These are phyloP conservation scores for Stephanodiscus minutulus DNA, from an alignment of 108 stramenopile species.

Conservation along the genomic window DNA sequence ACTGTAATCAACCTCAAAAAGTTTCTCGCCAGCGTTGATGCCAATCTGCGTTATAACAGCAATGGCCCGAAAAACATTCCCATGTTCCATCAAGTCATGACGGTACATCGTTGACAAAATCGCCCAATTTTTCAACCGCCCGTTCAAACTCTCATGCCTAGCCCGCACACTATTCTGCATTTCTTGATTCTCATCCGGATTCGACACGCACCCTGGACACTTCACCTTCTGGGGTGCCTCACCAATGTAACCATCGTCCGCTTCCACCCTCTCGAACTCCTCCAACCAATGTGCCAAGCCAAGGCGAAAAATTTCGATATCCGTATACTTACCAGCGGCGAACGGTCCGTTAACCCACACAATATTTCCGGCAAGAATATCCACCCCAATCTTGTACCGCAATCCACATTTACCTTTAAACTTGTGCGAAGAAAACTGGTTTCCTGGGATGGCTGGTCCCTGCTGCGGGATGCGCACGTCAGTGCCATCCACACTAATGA, in stretches of 20 bases:
- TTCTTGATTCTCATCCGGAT: slow-evolving; percentile 1
- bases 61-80: slow-evolving; percentile 14
- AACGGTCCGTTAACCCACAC: slow-evolving; percentile 26
- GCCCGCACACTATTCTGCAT: slow-evolving; percentile 11
- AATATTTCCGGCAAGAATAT: slow-evolving; percentile 25
- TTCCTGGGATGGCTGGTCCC: not conserved
- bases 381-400: slow-evolving; percentile 40
- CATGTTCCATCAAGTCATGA: slow-evolving; percentile 16
- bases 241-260: slow-evolving; percentile 37
- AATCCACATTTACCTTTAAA: slow-evolving; percentile 32
- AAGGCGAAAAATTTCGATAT: slow-evolving; percentile 25
- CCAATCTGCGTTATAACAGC: slow-evolving; percentile 22
- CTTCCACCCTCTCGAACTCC: slow-evolving; percentile 4
- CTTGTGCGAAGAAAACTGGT: slow-evolving; percentile 23
- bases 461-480: not conserved
- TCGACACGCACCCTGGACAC: not conserved
- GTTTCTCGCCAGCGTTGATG: not conserved
- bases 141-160: slow-evolving; percentile 25
- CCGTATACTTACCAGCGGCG: slow-evolving; percentile 18
- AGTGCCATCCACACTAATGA: no score
- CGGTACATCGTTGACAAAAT: not conserved
- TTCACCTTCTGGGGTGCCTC: slow-evolving; percentile 17
- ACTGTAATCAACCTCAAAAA: not conserved
- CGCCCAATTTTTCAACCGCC: not conserved
- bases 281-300: not conserved